Conservation (phyloP, 139 green algal genomes). For the Penium margaritaceum region DNA sequence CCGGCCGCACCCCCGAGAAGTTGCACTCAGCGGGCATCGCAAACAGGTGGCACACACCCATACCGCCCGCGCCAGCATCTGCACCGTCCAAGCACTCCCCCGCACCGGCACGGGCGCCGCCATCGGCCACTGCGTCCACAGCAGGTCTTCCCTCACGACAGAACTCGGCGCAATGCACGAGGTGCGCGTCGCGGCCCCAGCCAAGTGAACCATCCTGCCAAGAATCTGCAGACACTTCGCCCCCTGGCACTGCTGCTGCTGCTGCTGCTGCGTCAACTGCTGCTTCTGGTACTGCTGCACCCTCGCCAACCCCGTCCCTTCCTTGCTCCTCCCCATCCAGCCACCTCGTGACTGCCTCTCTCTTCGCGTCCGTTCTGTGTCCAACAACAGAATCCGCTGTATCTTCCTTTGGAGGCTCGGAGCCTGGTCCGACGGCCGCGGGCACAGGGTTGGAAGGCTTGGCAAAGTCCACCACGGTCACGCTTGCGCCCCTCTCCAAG, state of each 20-base stretch:
- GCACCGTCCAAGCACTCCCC: not conserved
- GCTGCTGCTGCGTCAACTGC: not conserved
- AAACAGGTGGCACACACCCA: constrained; percentile 53
- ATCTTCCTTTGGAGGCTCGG: too few relatives aligned
- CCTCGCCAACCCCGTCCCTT: too few relatives aligned
- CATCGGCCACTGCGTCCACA: not conserved
- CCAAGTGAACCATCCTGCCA: not conserved
- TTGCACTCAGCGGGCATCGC: constrained; percentile 78
- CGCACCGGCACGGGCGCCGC: not conserved
- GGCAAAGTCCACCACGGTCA: too few relatives aligned
- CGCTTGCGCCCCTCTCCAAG: too few relatives aligned
- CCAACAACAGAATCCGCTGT: too few relatives aligned
- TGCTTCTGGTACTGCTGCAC: too few relatives aligned
- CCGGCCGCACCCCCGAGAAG: constrained; percentile 64
- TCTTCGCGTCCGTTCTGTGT: too few relatives aligned
- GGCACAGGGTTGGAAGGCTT: too few relatives aligned
- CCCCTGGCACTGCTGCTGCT: not conserved
- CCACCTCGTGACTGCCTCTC: too few relatives aligned
- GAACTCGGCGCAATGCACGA: not conserved
- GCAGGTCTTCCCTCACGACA: not conserved
- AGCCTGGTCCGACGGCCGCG: too few relatives aligned
- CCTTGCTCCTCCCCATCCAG: too few relatives aligned
- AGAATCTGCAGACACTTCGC: not conserved
- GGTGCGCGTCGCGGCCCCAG: not conserved
- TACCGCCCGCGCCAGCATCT: not conserved